Base-by-base conservation (phyloP, 257 asterid genomes). In the Solanum rostratum region DNA sequence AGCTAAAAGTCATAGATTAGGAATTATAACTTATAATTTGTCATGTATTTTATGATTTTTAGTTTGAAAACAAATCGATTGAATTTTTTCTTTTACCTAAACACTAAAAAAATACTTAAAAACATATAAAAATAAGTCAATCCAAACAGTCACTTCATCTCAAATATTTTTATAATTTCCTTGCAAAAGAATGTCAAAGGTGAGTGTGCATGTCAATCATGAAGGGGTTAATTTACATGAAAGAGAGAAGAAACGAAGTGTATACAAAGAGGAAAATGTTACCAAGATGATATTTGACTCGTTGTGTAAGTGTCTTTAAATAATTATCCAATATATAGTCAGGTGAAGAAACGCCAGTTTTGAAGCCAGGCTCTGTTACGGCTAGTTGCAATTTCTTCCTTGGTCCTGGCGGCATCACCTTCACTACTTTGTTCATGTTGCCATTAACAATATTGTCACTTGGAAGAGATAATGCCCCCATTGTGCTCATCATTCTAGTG, bases 261-360 rank as follows among this genome's bases (percentile, higher is more conserved):
- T 30, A 30, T 30, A 30, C 33, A 10, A 63, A 63, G 5, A 13
- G 37, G 6, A 65, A 65, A 65, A 13, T 63, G 13, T 27, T 76
- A 80, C 69, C 84, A 11, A 57, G 45, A 46, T 80, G 84, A 45
- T 80, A 80, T 37, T 80, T 80, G 73, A 80, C 84, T 20, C 84
- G 68, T 37, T 80, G 84, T 33, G 84, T 11, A 80, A 80, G 63
- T 16, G 84, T 80, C 5, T 80, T 49, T n/a, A 80, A 49, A 57
- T 80, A 80, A 45, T 57, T 80, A 30, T 55, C 70, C 30, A 55
- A 29, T 27, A 29, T 80, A 65, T 45, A 55, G 5, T 80, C 49
- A 20, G 49, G 53, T 62, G 29, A 15, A 57, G 84, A 29, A 41
- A n/a, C 54, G 13, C 41, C 71, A 20, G 8, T 65, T 33, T 11